These are phyloP conservation scores for Zymoseptoria crescenta DNA, from an alignment of 2,329 filamentous ascomycete genomes.

Conservation along the genomic window DNA sequence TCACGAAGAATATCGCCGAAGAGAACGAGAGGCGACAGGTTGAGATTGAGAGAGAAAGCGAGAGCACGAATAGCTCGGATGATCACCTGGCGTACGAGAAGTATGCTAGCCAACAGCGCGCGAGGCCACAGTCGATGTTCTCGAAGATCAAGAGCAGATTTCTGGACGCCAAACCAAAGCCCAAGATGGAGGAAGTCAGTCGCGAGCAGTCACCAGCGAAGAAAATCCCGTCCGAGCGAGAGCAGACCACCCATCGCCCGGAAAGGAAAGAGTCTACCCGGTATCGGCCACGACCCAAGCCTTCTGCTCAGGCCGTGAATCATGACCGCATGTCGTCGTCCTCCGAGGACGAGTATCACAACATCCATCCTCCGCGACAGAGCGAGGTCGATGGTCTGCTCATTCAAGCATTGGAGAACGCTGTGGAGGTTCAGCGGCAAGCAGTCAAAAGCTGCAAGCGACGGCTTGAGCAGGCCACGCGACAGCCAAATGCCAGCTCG, in stretches of 20 bases:
- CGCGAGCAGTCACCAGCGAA: slow-evolving; percentile 12
- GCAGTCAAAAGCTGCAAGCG: slow-evolving; percentile 18
- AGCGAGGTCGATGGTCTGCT: slow-evolving; percentile 8
- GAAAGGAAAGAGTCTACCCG: slow-evolving; percentile 7
- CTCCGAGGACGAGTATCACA: slow-evolving; percentile 17
- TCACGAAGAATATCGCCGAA: slow-evolving; percentile 5
- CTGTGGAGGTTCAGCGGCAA: slow-evolving; percentile 16
- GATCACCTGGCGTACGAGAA: slow-evolving; percentile 16
- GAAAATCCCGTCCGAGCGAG: slow-evolving; percentile 3
- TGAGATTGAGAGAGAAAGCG: slow-evolving; percentile 7
- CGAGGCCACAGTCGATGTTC: slow-evolving; percentile 17
- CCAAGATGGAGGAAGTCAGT: slow-evolving; percentile 6
- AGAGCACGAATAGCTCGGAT: slow-evolving; percentile 11
- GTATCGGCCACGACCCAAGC: background rate
- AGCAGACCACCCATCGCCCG: slow-evolving; percentile 7
- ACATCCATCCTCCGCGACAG: slow-evolving; percentile 8
- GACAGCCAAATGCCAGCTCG: slow-evolving; percentile 16
- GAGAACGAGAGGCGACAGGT: slow-evolving; percentile 2
- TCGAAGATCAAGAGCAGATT: slow-evolving; percentile 18
- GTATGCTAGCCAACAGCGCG: background rate
- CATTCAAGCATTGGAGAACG: slow-evolving; percentile 17
- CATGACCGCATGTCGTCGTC: slow-evolving; percentile 5
- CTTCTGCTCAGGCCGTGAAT: background rate
- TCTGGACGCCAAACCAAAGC: slow-evolving; percentile 11
- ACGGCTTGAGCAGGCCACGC: slow-evolving; percentile 20